These are phyloP conservation scores for Seiridium unicorne DNA, from an alignment of 2,329 filamentous ascomycete genomes.

Conservation along the genomic window DNA sequence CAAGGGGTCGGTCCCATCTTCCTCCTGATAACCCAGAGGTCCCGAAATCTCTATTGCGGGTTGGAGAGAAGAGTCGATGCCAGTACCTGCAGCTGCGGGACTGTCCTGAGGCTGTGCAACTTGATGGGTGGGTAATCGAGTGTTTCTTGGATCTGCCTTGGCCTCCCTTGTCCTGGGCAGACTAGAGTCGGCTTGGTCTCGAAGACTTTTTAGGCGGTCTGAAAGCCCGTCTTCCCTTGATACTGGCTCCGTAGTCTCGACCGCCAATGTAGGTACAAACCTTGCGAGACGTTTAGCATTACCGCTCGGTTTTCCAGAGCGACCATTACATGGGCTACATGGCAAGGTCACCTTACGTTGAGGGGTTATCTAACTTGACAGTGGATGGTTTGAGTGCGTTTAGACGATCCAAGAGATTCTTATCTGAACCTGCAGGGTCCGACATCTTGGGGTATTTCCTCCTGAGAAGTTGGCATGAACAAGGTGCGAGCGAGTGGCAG, in stretches of 20 bases:
- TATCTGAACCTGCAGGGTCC: conserved; percentile 31
- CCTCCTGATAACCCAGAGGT: background rate
- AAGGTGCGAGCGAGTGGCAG: background rate
- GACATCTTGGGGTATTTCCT: conserved; percentile 16
- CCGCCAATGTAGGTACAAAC: conserved; percentile 27
- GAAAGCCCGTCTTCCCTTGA: conserved; percentile 51
- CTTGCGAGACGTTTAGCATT: conserved; percentile 25
- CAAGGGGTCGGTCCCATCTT: conserved; percentile 34
- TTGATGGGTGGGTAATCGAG: background rate
- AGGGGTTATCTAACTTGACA: conserved; percentile 30
- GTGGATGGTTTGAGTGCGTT: conserved; percentile 47
- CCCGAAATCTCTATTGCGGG: conserved; percentile 5
- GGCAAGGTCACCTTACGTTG: conserved; percentile 35
- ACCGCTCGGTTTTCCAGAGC: conserved; percentile 5
- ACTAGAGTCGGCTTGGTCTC: conserved; percentile 32
- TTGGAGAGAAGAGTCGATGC: conserved; percentile 7
- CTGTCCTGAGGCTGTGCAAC: conserved; percentile 2
- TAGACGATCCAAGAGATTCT: conserved; percentile 50
- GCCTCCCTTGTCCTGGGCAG: background rate
- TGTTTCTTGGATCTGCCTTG: no score
- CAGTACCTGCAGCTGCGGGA: conserved; percentile 2
- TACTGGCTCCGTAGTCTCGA: conserved; percentile 39
- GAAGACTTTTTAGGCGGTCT: conserved; percentile 49
- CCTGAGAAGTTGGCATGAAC: background rate
- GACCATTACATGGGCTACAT: conserved; percentile 6